Percentiles rank a stretch among this genome's conserved stretches.
These are phyloP conservation scores for Vaccinium myrtillus DNA, from an alignment of 148 eudicot species.

Conservation along the genomic window DNA sequence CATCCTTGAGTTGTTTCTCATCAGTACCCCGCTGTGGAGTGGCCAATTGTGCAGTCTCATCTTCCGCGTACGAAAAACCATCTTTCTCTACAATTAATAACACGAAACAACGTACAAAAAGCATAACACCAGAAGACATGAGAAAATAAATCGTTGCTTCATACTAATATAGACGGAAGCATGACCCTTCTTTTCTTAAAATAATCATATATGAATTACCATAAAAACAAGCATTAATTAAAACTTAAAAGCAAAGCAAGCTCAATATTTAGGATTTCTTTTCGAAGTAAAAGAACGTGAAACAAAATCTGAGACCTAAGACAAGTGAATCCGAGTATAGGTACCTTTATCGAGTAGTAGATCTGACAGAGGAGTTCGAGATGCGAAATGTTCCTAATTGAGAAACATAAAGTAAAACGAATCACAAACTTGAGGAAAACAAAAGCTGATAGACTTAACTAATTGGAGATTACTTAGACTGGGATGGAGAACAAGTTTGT, in stretches of 20 bases:
- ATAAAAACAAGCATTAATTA: not conserved
- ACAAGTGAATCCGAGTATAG: not conserved
- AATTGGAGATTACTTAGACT: no score
- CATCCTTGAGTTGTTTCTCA: constrained; percentile 24
- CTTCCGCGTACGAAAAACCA: not conserved
- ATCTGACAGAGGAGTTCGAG: constrained; percentile 38
- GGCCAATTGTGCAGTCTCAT: not conserved
- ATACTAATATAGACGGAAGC: not conserved
- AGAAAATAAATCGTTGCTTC: not conserved
- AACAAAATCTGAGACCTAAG: not conserved
- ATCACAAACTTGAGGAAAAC: not conserved
- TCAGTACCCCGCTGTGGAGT: constrained; percentile 9
- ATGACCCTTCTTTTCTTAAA: not conserved
- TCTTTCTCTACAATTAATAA: constrained; percentile 15
- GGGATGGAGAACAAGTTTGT: no score
- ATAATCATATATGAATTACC: not conserved
- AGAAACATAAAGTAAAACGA: constrained; percentile 7
- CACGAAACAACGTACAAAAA: not conserved
- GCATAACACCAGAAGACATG: constrained; percentile 1
- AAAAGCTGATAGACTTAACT: not conserved
- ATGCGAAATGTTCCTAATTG: constrained; percentile 26
- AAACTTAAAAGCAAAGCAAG: not conserved
- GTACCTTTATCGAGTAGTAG: constrained; percentile 42
- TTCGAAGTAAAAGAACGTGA: not conserved
- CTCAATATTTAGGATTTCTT: not conserved